These are phyloP conservation scores for Sclerotinia glacialis DNA, from an alignment of 2,329 filamentous ascomycete species.

Conservation along the genomic window DNA sequence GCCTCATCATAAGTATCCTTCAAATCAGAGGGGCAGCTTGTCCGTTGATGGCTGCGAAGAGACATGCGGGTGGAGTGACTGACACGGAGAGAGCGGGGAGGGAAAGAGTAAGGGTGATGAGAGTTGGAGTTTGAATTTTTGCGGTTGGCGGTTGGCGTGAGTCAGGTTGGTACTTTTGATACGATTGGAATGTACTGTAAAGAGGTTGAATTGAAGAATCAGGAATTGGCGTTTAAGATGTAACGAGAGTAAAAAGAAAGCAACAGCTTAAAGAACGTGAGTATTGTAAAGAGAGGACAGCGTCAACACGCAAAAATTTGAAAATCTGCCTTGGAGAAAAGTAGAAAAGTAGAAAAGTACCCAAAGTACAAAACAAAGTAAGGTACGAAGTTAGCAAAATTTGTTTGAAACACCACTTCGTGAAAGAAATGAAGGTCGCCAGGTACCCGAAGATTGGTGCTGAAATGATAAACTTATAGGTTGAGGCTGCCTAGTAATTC, in stretches of 20 bases:
- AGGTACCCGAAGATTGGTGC: not conserved
- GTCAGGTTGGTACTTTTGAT: not conserved
- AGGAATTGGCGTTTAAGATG: not conserved
- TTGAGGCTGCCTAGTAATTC: not conserved
- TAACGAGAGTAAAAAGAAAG: not conserved
- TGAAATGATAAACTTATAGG: not conserved
- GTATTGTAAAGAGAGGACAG: slow-evolving; percentile 17
- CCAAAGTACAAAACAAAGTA: not conserved
- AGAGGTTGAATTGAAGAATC: not conserved
- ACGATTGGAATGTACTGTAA: not conserved
- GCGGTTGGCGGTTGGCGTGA: slow-evolving; percentile 14
- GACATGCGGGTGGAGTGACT: slow-evolving; percentile 34
- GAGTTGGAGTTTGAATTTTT: slow-evolving; percentile 32
- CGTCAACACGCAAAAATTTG: slow-evolving; percentile 7
- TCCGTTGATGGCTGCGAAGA: slow-evolving; percentile 29
- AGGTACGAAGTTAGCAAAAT: too few relatives aligned
- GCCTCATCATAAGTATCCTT: slow-evolving; percentile 7
- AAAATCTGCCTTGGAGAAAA: not conserved
- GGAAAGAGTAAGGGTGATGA: slow-evolving; percentile 30
- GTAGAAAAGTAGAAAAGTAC: not conserved
- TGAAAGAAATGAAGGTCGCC: slow-evolving; percentile 7
- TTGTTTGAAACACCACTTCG: not conserved
- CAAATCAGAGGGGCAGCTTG: slow-evolving; percentile 26
- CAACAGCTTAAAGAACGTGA: not conserved
- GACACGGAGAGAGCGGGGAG: slow-evolving; percentile 25